Base-by-base conservation (phyloP, 352 stramenopile species). In the Phytopythium mirpurense region DNA sequence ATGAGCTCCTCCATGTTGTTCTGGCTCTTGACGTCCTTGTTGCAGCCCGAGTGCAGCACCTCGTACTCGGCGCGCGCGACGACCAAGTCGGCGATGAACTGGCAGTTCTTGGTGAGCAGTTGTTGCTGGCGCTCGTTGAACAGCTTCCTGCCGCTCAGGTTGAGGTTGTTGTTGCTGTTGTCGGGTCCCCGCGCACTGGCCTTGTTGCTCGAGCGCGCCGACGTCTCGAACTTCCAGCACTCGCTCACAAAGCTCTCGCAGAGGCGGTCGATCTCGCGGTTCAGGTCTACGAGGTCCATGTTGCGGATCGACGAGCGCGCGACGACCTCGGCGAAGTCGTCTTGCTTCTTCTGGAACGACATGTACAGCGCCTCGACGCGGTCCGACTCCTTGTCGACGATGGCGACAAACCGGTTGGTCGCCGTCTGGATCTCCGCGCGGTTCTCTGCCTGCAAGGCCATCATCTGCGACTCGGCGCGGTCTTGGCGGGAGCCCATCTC, bases 211-310 rank as follows among this genome's bases (percentile, higher is more conserved):
- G 72, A 73, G n/a, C 78, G 66, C 15, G 80, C 76, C 1, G 83
- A 93, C 12, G 67, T 93, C 61, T 93, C 83, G 53, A 93, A 93
- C 53, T 93, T 91, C 81, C 83, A 93, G 70, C 83, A 93, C 54
- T 93, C 83, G 2, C 62, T 71, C 43, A 93, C 78, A 21, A 93
- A 74, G n/a, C 67, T 85, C 59, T 93, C 83, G 36, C 80, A 86
- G 15, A 93, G 59, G 15, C 74, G 70, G 54, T 91, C 83, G 31
- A 93, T 78, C 54, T 93, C 83, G 16, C 79, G 80, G 51, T 87
- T 93, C 62, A 93, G 77, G 48, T 87, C 80, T 0, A 68, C 43
- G 11, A 93, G 51, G 55, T 88, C 75, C 83, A 93, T 91, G 41
- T 93, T 93, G 15, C 83, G 78, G 36, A 90, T 85, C 15, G 81